A percentile compares a stretch with the other conserved stretches of the same genome.
Evolutionary conservation across 75 land plant species (phyloP).

Genomic region (Selaginella tamariscina): DNA sequence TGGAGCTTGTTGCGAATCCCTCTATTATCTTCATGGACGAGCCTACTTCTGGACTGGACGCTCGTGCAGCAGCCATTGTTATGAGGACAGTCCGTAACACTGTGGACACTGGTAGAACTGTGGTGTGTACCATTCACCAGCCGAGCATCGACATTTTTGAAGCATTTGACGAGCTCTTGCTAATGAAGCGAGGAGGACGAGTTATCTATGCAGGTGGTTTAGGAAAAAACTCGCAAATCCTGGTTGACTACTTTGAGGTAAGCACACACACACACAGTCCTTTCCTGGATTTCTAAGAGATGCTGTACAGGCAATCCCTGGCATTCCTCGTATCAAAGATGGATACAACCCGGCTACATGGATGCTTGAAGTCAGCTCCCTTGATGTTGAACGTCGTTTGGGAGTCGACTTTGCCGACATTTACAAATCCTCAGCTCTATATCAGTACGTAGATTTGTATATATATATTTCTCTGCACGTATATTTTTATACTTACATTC

Average conservation of each 20-base stretch:
- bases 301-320: neutral
- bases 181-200: conserved; percentile 6
- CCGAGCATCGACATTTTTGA: conserved; percentile 13
- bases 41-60: conserved; percentile 9
- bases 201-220: conserved; percentile 8
- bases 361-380: neutral
- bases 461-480: neutral
- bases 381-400: conserved; percentile 5
- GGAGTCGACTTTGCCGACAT: neutral
- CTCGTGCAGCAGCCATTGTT: conserved; percentile 7
- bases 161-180: conserved; percentile 1
- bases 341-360: neutral
- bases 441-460: neutral
- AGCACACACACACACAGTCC: no score
- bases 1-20: conserved; percentile 11
- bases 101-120: conserved; percentile 8
- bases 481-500: neutral
- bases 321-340: neutral
- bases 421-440: neutral
- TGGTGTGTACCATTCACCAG: conserved; percentile 12
- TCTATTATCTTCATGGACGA: conserved; percentile 12
- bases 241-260: conserved; percentile 7
- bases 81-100: conserved; percentile 13
- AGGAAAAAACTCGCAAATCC: neutral
- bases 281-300: no score